phyloP scores from a whole-genome alignment of 176 grass and related monocot genomes.

The Panicum miliaceum region DNA sequence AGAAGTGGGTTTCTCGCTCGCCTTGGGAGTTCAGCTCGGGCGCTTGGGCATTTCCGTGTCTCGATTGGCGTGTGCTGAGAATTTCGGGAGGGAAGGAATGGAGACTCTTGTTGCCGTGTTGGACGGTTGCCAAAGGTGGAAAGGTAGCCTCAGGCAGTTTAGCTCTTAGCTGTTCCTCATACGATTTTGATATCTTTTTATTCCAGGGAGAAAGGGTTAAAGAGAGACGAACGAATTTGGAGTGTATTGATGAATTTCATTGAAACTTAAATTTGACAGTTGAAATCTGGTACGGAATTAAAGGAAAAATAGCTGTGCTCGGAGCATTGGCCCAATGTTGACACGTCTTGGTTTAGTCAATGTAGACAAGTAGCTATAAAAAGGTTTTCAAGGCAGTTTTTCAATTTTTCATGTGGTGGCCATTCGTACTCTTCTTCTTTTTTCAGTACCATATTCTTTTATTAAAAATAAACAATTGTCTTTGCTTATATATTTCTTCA shows the following conservation, averaged over 20 bases:
- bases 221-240: background rate
- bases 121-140: slow-evolving; percentile 21
- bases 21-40: background rate
- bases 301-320: background rate
- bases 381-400: background rate
- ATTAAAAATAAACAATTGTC: background rate
- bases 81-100: slow-evolving; percentile 13
- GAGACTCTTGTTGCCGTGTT: background rate
- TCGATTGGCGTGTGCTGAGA: background rate
- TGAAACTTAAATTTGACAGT: background rate
- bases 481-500: background rate
- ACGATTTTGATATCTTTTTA: background rate
- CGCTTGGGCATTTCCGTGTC: background rate
- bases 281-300: background rate
- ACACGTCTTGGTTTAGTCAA: background rate
- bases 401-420: background rate
- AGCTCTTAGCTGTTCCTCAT: background rate
- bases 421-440: background rate
- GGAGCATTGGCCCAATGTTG: background rate
- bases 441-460: background rate
- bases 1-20: slow-evolving; percentile 3
- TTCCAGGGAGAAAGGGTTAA: background rate
- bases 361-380: background rate
- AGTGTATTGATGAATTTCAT: background rate
- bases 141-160: background rate